Evolutionary conservation across 1,139 yeast genomes (phyloP).

Genomic region (Arxiozyma slooffiae): DNA sequence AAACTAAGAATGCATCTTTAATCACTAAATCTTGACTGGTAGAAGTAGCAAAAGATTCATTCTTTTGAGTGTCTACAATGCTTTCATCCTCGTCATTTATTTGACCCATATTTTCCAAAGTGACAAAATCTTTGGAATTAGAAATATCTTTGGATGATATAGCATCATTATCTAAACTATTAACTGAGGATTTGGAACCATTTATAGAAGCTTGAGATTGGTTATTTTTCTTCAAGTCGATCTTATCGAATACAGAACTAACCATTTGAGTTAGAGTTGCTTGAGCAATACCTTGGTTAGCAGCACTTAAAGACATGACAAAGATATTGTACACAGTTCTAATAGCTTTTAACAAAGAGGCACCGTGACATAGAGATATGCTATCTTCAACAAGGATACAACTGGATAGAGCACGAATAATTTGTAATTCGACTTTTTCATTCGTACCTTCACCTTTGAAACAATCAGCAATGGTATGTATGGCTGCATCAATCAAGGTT

Average conservation of each 20-base stretch:
- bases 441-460: slow-evolving; percentile 91
- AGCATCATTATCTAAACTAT: not conserved
- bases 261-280: slow-evolving; percentile 90
- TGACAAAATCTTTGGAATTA: slow-evolving; percentile 33
- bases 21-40: slow-evolving; percentile 59
- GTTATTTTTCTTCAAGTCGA: slow-evolving; percentile 28
- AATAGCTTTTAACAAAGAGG: slow-evolving; percentile 76
- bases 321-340: slow-evolving; percentile 90
- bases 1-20: slow-evolving; percentile 86
- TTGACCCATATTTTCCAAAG: slow-evolving; percentile 49
- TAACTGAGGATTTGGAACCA: slow-evolving; percentile 1
- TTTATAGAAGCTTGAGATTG: slow-evolving; percentile 5
- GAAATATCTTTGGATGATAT: not conserved
- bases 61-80: slow-evolving; percentile 40
- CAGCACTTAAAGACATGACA: slow-evolving; percentile 66
- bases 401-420: slow-evolving; percentile 81
- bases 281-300: slow-evolving; percentile 91
- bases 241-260: slow-evolving; percentile 72
- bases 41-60: slow-evolving; percentile 22
- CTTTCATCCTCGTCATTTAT: slow-evolving; percentile 49
- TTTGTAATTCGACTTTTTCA: slow-evolving; percentile 79
- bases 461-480: slow-evolving; percentile 74
- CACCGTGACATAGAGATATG: slow-evolving; percentile 76
- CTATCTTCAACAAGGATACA: slow-evolving; percentile 64
- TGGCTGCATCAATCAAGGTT: slow-evolving; percentile 69